A percentile compares a stretch with the other conserved stretches of the same genome.
These are phyloP conservation scores for Platismatia glauca DNA, from an alignment of 495 filamentous ascomycete species.

Conservation along the genomic window DNA sequence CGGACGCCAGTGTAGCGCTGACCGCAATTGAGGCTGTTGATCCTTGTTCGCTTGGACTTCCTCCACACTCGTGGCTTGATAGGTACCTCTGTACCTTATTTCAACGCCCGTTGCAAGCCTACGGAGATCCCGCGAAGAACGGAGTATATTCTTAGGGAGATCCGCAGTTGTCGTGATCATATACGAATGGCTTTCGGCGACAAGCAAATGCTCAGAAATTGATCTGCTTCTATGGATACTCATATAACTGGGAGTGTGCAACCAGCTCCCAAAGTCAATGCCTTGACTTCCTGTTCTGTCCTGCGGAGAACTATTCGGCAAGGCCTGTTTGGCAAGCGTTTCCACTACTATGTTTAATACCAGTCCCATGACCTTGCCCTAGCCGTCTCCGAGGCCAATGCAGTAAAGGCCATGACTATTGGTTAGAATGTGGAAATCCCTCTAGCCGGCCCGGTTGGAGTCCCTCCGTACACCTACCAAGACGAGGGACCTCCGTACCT, in stretches of 20 bases:
- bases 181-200: not conserved
- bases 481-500: no score
- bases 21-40: not conserved
- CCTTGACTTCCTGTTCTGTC: not conserved
- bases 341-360: no score
- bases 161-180: no score
- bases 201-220: not conserved
- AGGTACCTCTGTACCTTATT: not conserved
- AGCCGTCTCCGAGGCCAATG: no score
- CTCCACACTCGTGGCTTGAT: not conserved
- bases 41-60: not conserved
- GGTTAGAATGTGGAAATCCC: no score
- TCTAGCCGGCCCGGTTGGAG: no score
- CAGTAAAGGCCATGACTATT: no score
- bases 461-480: no score
- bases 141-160: not conserved
- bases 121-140: not conserved
- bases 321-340: no score
- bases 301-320: no score
- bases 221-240: not conserved
- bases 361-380: no score
- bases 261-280: not conserved
- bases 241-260: not conserved
- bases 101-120: not conserved
- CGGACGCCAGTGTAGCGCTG: not conserved